Evolutionary conservation across 2,329 filamentous ascomycete species (phyloP).

Genomic region (Fusarium tjaetaba): DNA sequence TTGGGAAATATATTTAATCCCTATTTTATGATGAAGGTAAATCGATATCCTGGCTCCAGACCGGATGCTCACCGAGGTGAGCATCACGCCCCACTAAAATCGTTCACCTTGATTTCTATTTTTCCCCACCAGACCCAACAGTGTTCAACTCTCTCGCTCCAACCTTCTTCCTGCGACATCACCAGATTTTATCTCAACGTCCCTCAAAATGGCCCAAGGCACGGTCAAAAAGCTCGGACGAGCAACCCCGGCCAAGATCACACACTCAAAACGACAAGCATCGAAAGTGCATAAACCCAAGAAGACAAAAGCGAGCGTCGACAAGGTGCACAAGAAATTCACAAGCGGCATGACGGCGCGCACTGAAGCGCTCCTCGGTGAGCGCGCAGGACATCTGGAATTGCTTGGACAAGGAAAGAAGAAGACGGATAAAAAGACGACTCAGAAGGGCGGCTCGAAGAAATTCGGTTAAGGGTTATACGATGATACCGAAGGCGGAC

Average conservation of each 20-base stretch:
- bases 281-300: constrained; percentile 62
- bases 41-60: background rate
- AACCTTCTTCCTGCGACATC: background rate
- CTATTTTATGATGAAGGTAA: background rate
- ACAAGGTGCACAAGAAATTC: constrained; percentile 66
- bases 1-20: background rate
- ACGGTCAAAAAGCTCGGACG: constrained; percentile 58
- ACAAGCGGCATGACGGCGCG: constrained; percentile 62
- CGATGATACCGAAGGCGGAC: background rate
- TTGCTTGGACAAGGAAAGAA: constrained; percentile 67
- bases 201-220: constrained; percentile 63
- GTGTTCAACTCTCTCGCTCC: constrained; percentile 49
- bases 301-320: constrained; percentile 56
- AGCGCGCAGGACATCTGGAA: constrained; percentile 69
- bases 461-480: constrained; percentile 61
- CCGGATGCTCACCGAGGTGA: constrained; percentile 17
- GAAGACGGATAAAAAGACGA: constrained; percentile 55
- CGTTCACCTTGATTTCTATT: constrained; percentile 40
- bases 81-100: constrained; percentile 7
- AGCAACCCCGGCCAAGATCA: constrained; percentile 52
- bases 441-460: constrained; percentile 60
- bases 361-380: constrained; percentile 68
- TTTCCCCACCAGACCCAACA: constrained; percentile 2
- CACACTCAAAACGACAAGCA: constrained; percentile 55
- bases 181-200: background rate